These are phyloP conservation scores for Laguncularia racemosa DNA, from an alignment of 345 rosid species.

Conservation along the genomic window DNA sequence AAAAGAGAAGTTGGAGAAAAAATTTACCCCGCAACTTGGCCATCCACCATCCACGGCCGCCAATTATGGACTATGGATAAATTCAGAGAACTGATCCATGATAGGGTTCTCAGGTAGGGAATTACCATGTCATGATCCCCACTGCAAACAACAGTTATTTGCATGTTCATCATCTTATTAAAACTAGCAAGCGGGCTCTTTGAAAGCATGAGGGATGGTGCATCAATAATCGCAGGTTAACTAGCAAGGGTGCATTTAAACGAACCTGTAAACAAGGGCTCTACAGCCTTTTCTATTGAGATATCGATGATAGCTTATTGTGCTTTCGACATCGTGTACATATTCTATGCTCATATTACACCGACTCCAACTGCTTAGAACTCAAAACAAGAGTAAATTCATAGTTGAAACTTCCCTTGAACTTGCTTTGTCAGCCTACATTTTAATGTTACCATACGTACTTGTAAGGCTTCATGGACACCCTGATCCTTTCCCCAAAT, in stretches of 20 bases:
- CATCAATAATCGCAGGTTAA: no score
- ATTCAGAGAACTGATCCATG: conserved; percentile 20
- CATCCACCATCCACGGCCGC: conserved; percentile 25
- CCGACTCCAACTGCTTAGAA: conserved; percentile 18
- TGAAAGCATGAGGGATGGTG: no score
- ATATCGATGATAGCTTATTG: conserved; percentile 9
- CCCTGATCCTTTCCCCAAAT: conserved; percentile 20
- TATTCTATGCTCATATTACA: conserved; percentile 23
- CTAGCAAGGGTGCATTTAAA: background rate
- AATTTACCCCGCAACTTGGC: conserved; percentile 22
- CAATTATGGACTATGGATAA: conserved; percentile 13
- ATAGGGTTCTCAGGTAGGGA: conserved; percentile 18
- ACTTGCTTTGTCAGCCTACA: no score
- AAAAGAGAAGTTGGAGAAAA: background rate
- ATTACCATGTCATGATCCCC: conserved; percentile 21
- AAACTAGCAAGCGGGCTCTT: no score
- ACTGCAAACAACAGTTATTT: conserved; percentile 3
- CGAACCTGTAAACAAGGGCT: conserved; percentile 26
- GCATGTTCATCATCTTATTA: no score
- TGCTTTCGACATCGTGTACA: conserved; percentile 4
- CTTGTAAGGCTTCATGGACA: conserved; percentile 22
- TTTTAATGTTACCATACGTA: conserved; percentile 14
- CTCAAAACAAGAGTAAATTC: background rate
- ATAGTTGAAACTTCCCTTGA: background rate
- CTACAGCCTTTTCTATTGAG: conserved; percentile 13